Evolutionary conservation across 2,329 filamentous ascomycete species (phyloP).

Genomic region (Exophiala phaeomuriformis): DNA sequence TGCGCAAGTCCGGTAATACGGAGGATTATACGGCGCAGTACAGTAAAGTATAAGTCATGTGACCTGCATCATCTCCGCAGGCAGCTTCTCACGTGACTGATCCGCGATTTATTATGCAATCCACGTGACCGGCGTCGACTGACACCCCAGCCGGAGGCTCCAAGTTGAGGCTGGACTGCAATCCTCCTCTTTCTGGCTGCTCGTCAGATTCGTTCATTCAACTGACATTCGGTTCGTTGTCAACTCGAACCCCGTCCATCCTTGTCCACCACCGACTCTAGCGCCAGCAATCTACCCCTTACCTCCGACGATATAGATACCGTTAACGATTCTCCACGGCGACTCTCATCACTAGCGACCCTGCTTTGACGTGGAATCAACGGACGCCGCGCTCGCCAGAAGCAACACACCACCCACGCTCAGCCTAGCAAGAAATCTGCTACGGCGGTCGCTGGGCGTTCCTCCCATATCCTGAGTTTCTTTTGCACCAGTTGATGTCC

Average conservation of each 20-base stretch:
- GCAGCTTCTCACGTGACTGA: background rate
- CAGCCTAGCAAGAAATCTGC: too few relatives aligned
- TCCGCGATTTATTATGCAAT: background rate
- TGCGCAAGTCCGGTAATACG: too few relatives aligned
- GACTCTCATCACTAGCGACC: background rate
- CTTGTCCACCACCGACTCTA: background rate
- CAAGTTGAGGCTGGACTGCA: background rate
- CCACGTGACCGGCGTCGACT: background rate
- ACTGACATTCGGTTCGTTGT: background rate
- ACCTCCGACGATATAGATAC: background rate
- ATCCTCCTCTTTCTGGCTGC: background rate
- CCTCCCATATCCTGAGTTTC: constrained; percentile 2
- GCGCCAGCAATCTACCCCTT: background rate
- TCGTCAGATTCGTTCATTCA: background rate
- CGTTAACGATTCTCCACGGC: background rate
- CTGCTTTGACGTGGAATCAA: background rate
- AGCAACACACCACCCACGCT: too few relatives aligned
- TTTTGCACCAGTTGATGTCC: constrained; percentile 23
- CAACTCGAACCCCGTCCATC: background rate
- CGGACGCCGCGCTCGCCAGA: constrained; percentile 1
- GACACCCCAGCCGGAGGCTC: too few relatives aligned
- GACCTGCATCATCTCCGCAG: too few relatives aligned
- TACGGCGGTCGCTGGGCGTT: constrained; percentile 6
- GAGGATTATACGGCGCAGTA: too few relatives aligned
- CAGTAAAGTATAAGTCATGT: too few relatives aligned